phyloP scores from a whole-genome alignment of 345 rosid species.

The Sonneratia alba region DNA sequence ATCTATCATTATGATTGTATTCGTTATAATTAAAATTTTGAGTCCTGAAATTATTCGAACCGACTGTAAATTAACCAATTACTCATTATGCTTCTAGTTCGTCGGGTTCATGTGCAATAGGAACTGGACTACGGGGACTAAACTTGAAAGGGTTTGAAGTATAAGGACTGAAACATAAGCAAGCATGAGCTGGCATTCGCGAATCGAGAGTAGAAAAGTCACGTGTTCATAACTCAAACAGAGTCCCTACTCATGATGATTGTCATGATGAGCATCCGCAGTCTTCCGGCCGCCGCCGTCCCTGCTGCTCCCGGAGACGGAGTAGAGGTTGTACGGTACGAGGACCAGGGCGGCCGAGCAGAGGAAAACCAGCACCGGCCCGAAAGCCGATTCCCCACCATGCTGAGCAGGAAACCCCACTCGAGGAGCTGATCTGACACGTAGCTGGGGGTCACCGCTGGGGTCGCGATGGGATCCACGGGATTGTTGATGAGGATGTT shows the following conservation, averaged over 20 bases:
- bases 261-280: not conserved
- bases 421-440: conserved; percentile 45
- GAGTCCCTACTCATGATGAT: not conserved
- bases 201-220: not conserved
- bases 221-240: not conserved
- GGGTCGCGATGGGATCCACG: conserved; percentile 7
- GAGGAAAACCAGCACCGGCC: conserved; percentile 66
- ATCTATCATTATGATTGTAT: too few relatives aligned
- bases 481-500: conserved; percentile 73
- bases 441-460: conserved; percentile 33
- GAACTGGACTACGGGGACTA: too few relatives aligned
- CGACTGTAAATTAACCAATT: too few relatives aligned
- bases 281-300: not conserved
- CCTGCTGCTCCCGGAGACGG: conserved; percentile 22
- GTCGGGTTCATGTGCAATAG: too few relatives aligned
- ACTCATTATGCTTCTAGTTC: too few relatives aligned
- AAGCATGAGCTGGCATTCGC: too few relatives aligned
- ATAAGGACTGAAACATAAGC: too few relatives aligned
- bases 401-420: conserved; percentile 57
- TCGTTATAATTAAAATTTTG: too few relatives aligned
- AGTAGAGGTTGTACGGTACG: conserved; percentile 65
- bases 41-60: too few relatives aligned
- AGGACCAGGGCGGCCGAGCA: conserved; percentile 53
- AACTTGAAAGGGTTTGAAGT: too few relatives aligned
- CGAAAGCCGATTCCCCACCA: conserved; percentile 75